A percentile compares a stretch with the other conserved stretches of the same genome.
Evolutionary conservation across 768 basidiomycete genomes (phyloP).

Genomic region (Macrocybe gigantea): DNA sequence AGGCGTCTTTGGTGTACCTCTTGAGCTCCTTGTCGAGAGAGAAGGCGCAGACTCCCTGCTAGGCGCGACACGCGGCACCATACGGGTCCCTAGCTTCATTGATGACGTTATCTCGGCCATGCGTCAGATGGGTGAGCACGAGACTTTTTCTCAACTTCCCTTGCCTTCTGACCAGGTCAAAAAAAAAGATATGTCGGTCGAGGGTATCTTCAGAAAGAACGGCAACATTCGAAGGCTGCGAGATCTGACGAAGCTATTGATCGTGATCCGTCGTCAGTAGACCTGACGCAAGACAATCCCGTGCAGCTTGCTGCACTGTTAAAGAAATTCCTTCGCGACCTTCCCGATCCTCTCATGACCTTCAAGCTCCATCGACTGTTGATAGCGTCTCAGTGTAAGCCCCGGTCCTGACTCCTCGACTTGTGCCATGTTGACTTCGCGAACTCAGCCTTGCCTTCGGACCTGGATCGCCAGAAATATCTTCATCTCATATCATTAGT

Average conservation of each 20-base stretch:
- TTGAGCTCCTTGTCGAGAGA: conserved; percentile 88
- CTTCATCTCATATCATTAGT: conserved; percentile 83
- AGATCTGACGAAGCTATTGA: conserved; percentile 92
- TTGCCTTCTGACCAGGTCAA: conserved; percentile 8
- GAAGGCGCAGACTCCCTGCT: conserved; percentile 95
- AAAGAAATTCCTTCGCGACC: conserved; percentile 94
- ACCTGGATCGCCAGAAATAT: conserved; percentile 74
- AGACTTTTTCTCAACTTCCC: neutral
- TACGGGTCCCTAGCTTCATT: conserved; percentile 94
- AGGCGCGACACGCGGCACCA: conserved; percentile 77
- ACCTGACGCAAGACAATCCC: conserved; percentile 90
- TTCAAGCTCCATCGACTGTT: conserved; percentile 89
- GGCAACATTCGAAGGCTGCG: conserved; percentile 94
- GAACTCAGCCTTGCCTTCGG: conserved; percentile 58
- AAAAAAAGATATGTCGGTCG: conserved; percentile 89
- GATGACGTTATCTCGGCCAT: conserved; percentile 98
- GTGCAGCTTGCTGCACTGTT: conserved; percentile 95
- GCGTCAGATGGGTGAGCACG: conserved; percentile 90
- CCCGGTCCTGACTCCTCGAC: neutral
- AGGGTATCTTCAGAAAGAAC: conserved; percentile 98
- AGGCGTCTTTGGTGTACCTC: conserved; percentile 92
- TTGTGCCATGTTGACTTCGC: conserved; percentile 5
- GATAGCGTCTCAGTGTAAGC: conserved; percentile 83
- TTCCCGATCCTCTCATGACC: conserved; percentile 95
- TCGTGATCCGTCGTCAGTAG: conserved; percentile 88